Conservation (phyloP, 1,139 yeast species). For the Citeromyces hawaiiensis region DNA sequence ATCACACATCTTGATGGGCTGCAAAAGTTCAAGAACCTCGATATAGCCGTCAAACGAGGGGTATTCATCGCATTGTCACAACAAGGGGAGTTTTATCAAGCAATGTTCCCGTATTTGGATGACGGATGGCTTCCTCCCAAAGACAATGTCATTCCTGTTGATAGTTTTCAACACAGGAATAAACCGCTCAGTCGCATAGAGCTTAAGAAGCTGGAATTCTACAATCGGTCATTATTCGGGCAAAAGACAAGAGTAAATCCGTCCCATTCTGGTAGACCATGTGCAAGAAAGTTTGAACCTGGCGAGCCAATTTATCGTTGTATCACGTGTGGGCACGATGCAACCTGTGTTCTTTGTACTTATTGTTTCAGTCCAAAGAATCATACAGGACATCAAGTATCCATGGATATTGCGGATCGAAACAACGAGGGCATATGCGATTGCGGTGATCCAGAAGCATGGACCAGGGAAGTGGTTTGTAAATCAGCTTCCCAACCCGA, state of each 20-base stretch:
- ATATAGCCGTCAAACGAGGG: background rate
- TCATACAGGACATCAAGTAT: slow-evolving; percentile 52
- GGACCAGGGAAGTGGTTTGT: slow-evolving; percentile 47
- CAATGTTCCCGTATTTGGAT: background rate
- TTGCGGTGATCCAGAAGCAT: slow-evolving; percentile 85
- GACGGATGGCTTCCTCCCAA: background rate
- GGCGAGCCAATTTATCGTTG: slow-evolving; percentile 63
- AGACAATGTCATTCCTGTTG: background rate
- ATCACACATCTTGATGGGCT: background rate
- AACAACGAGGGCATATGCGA: slow-evolving; percentile 62
- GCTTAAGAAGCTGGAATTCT: background rate
- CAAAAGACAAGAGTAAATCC: background rate
- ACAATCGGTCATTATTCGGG: background rate
- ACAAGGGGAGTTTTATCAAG: background rate
- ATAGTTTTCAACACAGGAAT: background rate
- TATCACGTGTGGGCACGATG: slow-evolving; percentile 55
- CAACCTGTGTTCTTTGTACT: slow-evolving; percentile 62
- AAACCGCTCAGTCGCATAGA: background rate
- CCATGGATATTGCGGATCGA: slow-evolving; percentile 34
- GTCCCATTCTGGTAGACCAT: slow-evolving; percentile 35
- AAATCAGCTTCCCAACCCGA: slow-evolving; percentile 13
- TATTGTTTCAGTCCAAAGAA: slow-evolving; percentile 57
- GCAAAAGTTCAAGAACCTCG: background rate
- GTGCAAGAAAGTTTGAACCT: slow-evolving; percentile 44
- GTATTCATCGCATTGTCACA: background rate